Conservation (phyloP, 306 rosid genomes). For the Lotus japonicus region DNA sequence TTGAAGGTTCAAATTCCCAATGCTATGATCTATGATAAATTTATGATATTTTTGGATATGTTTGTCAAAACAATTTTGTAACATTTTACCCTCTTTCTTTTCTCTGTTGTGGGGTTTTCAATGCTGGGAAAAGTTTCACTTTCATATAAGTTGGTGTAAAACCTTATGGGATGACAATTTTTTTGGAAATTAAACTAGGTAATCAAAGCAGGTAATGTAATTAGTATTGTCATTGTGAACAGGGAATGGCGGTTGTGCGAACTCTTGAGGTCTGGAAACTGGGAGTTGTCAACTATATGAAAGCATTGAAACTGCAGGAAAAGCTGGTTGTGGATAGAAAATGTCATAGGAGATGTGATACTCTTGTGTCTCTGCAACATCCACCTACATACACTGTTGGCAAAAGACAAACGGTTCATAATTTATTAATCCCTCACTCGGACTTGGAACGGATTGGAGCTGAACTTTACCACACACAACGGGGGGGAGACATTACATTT, state of each 20-base stretch:
- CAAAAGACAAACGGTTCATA: slow-evolving; percentile 71
- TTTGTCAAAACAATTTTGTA: not conserved
- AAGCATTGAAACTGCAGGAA: slow-evolving; percentile 64
- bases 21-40: not conserved
- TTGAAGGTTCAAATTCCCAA: not conserved
- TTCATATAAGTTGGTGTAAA: not conserved
- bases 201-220: not conserved
- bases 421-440: slow-evolving; percentile 55
- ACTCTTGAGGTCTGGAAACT: slow-evolving; percentile 80
- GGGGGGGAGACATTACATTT: slow-evolving; percentile 91
- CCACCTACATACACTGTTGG: slow-evolving; percentile 89
- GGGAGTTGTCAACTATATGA: slow-evolving; percentile 62
- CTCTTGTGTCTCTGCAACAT: slow-evolving; percentile 69
- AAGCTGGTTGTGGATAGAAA: slow-evolving; percentile 62
- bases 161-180: not conserved
- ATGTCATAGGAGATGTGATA: slow-evolving; percentile 47
- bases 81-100: not conserved
- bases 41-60: not conserved
- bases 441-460: slow-evolving; percentile 69
- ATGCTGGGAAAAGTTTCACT: not conserved
- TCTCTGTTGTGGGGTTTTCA: not conserved
- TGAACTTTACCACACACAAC: slow-evolving; percentile 60
- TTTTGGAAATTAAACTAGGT: not conserved
- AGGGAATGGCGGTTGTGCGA: slow-evolving; percentile 60
- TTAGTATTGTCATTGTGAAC: slow-evolving; percentile 19